Percentiles rank a stretch among this genome's conserved stretches.
These are phyloP conservation scores for Lithocarpus polystachyus DNA, from an alignment of 306 rosid species.

Conservation along the genomic window DNA sequence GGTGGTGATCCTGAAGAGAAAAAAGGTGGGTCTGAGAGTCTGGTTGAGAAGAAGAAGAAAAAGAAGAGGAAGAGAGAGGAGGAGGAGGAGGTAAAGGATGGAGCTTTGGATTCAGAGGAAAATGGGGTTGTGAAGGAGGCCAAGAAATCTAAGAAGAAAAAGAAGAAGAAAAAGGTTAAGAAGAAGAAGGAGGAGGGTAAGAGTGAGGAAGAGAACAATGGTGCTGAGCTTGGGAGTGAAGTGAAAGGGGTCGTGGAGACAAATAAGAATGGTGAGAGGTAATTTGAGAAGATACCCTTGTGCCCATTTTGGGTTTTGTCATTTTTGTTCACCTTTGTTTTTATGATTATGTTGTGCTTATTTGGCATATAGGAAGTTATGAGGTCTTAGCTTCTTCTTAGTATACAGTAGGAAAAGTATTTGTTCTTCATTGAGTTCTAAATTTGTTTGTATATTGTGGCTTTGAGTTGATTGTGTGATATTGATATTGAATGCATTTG, in stretches of 20 bases:
- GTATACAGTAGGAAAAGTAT: not conserved
- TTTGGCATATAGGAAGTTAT: not conserved
- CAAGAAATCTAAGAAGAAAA: constrained; percentile 26
- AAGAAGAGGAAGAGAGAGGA: constrained; percentile 32
- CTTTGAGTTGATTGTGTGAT: not conserved
- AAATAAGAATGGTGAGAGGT: constrained; percentile 44
- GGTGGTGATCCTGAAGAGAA: constrained; percentile 6
- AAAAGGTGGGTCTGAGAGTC: constrained; percentile 33
- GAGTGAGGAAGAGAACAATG: constrained; percentile 17
- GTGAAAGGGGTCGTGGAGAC: constrained; percentile 27
- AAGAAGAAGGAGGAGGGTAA: constrained; percentile 23
- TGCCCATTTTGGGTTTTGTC: not conserved
- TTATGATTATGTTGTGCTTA: not conserved
- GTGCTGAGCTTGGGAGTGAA: constrained; percentile 30
- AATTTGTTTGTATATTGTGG: not conserved
- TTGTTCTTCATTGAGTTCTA: not conserved
- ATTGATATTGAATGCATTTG: not conserved
- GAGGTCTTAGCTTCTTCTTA: not conserved
- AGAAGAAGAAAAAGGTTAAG: constrained; percentile 21
- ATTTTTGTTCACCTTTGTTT: not conserved
- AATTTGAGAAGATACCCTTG: not conserved
- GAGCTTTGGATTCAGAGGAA: constrained; percentile 11
- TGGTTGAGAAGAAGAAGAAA: constrained; percentile 20
- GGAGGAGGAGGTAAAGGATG: constrained; percentile 17
- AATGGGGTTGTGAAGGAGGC: constrained; percentile 30